These are phyloP conservation scores for Bauhinia variegata DNA, from an alignment of 306 rosid species.

Conservation along the genomic window DNA sequence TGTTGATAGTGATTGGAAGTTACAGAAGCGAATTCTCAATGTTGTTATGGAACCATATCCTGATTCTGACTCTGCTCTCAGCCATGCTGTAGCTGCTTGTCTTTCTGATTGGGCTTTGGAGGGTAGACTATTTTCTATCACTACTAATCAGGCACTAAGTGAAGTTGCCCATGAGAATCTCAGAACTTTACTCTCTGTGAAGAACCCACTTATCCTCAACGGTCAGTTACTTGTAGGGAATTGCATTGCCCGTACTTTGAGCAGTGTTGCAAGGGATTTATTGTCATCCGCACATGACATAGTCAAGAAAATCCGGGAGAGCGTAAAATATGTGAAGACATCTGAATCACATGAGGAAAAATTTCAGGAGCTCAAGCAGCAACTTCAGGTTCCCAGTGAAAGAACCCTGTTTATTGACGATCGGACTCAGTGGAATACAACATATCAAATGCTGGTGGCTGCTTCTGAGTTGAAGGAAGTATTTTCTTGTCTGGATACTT, in stretches of 20 bases:
- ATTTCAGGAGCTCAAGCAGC: constrained; percentile 75
- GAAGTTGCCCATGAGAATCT: constrained; percentile 67
- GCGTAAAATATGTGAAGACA: constrained; percentile 87
- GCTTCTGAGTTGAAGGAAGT: constrained; percentile 84
- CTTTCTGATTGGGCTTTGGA: constrained; percentile 89
- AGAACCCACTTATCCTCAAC: constrained; percentile 78
- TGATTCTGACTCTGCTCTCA: constrained; percentile 70
- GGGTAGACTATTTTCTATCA: constrained; percentile 78
- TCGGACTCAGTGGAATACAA: constrained; percentile 79
- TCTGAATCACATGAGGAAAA: constrained; percentile 86
- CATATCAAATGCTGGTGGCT: constrained; percentile 89
- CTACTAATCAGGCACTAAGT: constrained; percentile 51
- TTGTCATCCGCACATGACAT: constrained; percentile 51
- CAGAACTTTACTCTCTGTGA: constrained; percentile 72
- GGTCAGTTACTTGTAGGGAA: constrained; percentile 80
- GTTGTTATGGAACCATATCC: constrained; percentile 97
- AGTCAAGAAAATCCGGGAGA: constrained; percentile 69
- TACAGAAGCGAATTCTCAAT: constrained; percentile 80
- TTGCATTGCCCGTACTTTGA: constrained; percentile 79
- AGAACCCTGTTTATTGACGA: constrained; percentile 74
- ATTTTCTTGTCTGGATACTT: constrained; percentile 79
- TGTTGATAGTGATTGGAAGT: constrained; percentile 88
- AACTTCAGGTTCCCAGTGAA: constrained; percentile 90
- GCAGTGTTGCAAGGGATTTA: constrained; percentile 70
- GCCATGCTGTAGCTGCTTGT: constrained; percentile 89